A percentile compares a stretch with the other conserved stretches of the same genome.
These are phyloP conservation scores for Paramyrothecium sp. DNA, from an alignment of 2,329 filamentous ascomycete genomes.

Conservation along the genomic window DNA sequence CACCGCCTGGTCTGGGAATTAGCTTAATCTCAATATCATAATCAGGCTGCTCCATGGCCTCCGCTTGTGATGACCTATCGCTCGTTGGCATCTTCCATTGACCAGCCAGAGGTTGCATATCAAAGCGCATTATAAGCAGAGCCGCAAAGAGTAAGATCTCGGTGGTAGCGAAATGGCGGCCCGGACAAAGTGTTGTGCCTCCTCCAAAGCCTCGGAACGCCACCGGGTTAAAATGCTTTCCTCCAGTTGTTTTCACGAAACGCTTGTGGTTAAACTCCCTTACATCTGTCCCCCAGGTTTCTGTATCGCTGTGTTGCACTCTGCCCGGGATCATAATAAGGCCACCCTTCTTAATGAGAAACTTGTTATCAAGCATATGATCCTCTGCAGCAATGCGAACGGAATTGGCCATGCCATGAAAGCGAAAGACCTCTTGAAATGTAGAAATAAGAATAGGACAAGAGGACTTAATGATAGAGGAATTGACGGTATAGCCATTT, in stretches of 20 bases:
- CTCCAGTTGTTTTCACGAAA: background rate
- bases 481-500: background rate
- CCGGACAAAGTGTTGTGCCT: conserved; percentile 2
- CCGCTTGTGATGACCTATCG: conserved; percentile 1
- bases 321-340: conserved; percentile 1
- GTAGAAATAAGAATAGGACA: conserved; percentile 1
- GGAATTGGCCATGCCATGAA: conserved; percentile 1
- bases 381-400: conserved; percentile 1
- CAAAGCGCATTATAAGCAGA: background rate
- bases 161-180: conserved; percentile 3
- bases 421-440: conserved; percentile 3
- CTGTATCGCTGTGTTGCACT: background rate
- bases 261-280: background rate
- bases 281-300: background rate
- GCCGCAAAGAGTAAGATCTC: conserved; percentile 1
- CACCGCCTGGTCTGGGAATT: no score
- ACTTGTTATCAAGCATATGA: background rate
- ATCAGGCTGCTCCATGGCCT: conserved; percentile 4
- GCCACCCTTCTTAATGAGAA: conserved; percentile 1
- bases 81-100: background rate
- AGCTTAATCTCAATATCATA: conserved; percentile 2
- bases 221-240: background rate
- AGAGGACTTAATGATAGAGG: background rate
- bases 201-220: conserved; percentile 3
- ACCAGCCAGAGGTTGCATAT: background rate